Evolutionary conservation across 148 eudicot genomes (phyloP).

Genomic region (Silene conica): DNA sequence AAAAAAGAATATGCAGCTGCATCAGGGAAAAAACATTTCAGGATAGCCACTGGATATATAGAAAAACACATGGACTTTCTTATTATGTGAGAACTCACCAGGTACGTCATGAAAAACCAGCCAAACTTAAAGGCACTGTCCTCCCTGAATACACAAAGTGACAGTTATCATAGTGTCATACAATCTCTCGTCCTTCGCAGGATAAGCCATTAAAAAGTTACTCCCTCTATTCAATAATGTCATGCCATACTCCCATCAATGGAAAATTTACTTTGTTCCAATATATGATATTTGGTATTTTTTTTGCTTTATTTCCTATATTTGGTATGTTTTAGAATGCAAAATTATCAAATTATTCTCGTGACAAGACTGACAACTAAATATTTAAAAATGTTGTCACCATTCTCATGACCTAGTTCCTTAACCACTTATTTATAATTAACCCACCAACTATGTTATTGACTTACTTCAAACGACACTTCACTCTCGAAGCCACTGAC

Average conservation of each 20-base stretch:
- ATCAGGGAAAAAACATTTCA: conserved; percentile 13
- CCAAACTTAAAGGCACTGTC: conserved; percentile 95
- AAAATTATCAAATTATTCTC: neutral
- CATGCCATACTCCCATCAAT: neutral
- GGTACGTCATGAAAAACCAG: conserved; percentile 87
- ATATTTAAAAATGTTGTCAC: too few relatives aligned
- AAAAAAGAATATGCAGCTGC: conserved; percentile 87
- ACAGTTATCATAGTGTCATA: conserved; percentile 11
- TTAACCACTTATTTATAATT: neutral
- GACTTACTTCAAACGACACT: neutral
- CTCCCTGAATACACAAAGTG: conserved; percentile 53
- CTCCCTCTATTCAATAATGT: neutral
- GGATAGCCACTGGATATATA: conserved; percentile 12
- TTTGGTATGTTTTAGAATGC: neutral
- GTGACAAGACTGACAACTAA: neutral
- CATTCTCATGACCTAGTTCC: neutral
- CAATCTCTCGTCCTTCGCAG: neutral
- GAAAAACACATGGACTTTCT: neutral
- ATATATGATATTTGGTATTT: neutral
- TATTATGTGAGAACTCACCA: conserved; percentile 45
- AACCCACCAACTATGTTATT: neutral
- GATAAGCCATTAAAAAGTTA: conserved; percentile 1
- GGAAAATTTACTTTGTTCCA: neutral
- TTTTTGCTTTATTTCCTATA: neutral
- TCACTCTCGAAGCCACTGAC: neutral